These are phyloP conservation scores for Rhodamnia argentea DNA, from an alignment of 345 rosid species.

Conservation along the genomic window DNA sequence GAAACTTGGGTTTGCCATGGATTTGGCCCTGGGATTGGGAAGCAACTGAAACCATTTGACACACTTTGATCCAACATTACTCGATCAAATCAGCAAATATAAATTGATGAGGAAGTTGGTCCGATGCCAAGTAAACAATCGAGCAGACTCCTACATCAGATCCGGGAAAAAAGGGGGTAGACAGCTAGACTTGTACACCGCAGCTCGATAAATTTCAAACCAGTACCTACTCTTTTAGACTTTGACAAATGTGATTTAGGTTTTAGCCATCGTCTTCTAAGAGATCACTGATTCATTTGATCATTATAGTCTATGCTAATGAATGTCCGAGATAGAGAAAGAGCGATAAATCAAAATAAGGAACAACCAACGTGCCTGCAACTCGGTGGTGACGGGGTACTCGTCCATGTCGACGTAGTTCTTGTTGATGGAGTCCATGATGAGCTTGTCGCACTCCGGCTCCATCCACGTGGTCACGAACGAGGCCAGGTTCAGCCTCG, in stretches of 20 bases:
- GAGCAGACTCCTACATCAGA: no score
- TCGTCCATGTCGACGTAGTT: slow-evolving; percentile 97
- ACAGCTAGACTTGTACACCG: no score
- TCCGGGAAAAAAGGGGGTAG: no score
- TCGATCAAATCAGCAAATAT: not conserved
- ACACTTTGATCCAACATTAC: not conserved
- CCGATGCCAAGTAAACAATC: not conserved
- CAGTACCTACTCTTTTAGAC: no score
- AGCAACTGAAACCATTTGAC: not conserved
- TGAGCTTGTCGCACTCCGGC: slow-evolving; percentile 90
- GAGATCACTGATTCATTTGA: not conserved
- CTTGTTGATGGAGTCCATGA: slow-evolving; percentile 81
- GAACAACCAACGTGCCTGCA: slow-evolving; percentile 34
- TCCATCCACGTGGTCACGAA: slow-evolving; percentile 98
- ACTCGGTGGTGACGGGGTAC: slow-evolving; percentile 92
- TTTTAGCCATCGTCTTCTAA: not conserved
- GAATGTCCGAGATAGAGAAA: not conserved
- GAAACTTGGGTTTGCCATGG: not conserved
- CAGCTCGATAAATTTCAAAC: no score
- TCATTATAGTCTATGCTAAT: not conserved
- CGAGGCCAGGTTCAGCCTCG: slow-evolving; percentile 83
- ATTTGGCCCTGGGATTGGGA: not conserved
- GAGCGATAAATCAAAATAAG: not conserved
- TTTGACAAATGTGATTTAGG: not conserved
- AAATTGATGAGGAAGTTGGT: not conserved